phyloP scores from a whole-genome alignment of 257 asterid species.

The Cruciata laevipes region DNA sequence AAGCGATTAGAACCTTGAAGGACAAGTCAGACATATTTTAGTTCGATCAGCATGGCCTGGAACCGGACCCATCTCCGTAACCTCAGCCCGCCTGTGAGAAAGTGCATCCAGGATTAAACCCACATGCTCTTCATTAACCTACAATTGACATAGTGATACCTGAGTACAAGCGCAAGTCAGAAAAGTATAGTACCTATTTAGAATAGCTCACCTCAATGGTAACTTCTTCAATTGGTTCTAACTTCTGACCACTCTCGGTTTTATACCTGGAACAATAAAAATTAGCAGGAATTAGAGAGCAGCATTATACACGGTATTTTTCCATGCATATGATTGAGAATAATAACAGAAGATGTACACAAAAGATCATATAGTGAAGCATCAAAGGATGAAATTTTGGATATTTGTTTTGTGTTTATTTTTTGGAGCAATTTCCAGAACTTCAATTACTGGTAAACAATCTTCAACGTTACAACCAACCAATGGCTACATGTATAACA shows the following conservation, averaged over 20 bases:
- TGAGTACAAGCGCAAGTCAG: constrained; percentile 9
- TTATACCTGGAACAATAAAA: constrained; percentile 54
- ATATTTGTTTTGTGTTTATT: background rate
- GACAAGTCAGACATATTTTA: constrained; percentile 81
- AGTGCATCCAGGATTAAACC: constrained; percentile 96
- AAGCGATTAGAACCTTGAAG: constrained; percentile 63
- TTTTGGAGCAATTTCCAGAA: background rate
- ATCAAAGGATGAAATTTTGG: background rate
- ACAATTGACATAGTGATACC: constrained; percentile 22
- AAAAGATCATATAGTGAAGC: background rate
- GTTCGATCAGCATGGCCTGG: constrained; percentile 89
- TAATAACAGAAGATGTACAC: background rate
- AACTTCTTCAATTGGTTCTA: constrained; percentile 99
- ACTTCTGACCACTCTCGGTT: constrained; percentile 59
- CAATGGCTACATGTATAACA: background rate
- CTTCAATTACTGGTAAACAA: background rate
- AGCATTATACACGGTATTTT: background rate
- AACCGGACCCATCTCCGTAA: constrained; percentile 94
- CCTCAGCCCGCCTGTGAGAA: constrained; percentile 86
- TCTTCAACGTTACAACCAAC: background rate
- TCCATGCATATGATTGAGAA: too few species aligned
- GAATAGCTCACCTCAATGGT: constrained; percentile 72
- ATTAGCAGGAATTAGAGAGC: background rate
- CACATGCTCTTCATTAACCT: constrained; percentile 96
- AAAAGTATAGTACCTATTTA: constrained; percentile 15